Evolutionary conservation across 129 eudicot genomes (phyloP).

Genomic region (Artemisia tridentata): DNA sequence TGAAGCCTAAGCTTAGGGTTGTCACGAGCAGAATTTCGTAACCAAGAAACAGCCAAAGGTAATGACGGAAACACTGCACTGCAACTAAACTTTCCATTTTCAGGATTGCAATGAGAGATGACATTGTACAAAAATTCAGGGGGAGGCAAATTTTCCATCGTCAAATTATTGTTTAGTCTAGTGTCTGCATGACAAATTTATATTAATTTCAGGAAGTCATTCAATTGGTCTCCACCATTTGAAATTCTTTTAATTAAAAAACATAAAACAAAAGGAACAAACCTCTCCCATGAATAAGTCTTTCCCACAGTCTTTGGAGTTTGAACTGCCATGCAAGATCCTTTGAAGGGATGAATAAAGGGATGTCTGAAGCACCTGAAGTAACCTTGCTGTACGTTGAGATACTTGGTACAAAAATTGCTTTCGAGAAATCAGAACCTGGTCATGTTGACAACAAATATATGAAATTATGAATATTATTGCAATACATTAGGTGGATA

Average conservation of each 20-base stretch:
- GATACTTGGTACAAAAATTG: conserved; percentile 80
- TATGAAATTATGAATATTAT: neutral
- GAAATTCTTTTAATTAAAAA: neutral
- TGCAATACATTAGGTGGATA: neutral
- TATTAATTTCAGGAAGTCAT: neutral
- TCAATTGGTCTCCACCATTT: neutral
- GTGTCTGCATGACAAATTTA: conserved; percentile 33
- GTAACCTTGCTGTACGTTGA: conserved; percentile 84
- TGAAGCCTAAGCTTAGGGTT: conserved; percentile 76
- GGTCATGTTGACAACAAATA: conserved; percentile 10
- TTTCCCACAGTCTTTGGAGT: conserved; percentile 84
- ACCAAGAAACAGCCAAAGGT: conserved; percentile 70
- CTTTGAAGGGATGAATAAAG: conserved; percentile 41
- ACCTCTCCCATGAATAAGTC: conserved; percentile 65
- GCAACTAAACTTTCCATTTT: conserved; percentile 45
- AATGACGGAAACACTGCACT: conserved; percentile 77
- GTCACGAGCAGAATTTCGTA: conserved; percentile 60
- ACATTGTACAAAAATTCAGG: conserved; percentile 39
- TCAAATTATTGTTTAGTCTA: conserved; percentile 25
- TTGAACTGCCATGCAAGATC: conserved; percentile 83
- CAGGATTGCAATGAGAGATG: conserved; percentile 42
- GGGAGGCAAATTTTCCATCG: conserved; percentile 39
- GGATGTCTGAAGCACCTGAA: conserved; percentile 62
- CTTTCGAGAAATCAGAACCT: conserved; percentile 75
- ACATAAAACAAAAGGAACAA: neutral